These are phyloP conservation scores for Amniculicola lignicola DNA, from an alignment of 495 filamentous ascomycete genomes.

Conservation along the genomic window DNA sequence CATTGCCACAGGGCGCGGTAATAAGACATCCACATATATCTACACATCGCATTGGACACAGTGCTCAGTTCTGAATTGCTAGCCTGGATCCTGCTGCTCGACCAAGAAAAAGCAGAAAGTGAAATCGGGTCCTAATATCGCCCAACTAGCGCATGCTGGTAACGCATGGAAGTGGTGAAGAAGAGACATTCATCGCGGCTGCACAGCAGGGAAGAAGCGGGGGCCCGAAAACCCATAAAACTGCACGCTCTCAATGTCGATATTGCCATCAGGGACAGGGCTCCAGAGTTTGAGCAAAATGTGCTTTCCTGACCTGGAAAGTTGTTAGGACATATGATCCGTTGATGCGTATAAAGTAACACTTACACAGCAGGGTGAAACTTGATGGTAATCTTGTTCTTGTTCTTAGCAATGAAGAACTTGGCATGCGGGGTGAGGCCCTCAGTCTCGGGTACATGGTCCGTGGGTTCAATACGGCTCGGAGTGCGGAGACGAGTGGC, in stretches of 20 bases:
- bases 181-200: slow-evolving; percentile 17
- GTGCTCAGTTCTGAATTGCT: no score
- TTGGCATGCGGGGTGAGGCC: slow-evolving; percentile 58
- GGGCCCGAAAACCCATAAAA: slow-evolving; percentile 79
- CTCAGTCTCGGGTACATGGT: slow-evolving; percentile 21
- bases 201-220: slow-evolving; percentile 64
- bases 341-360: neutral
- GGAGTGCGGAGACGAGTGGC: slow-evolving; percentile 20
- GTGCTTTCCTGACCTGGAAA: slow-evolving; percentile 61
- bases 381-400: slow-evolving; percentile 78
- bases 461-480: slow-evolving; percentile 36
- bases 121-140: no score
- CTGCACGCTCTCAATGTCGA: slow-evolving; percentile 82
- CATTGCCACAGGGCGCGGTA: no score
- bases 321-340: neutral
- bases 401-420: slow-evolving; percentile 75
- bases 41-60: no score
- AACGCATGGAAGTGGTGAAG: no score
- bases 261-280: slow-evolving; percentile 64
- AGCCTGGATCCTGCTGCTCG: no score
- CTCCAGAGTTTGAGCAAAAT: slow-evolving; percentile 86
- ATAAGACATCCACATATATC: no score
- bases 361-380: slow-evolving; percentile 85
- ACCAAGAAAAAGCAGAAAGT: no score
- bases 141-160: no score